Evolutionary conservation across 176 grass and related monocot species (phyloP), one percentile per base, ranked within the genome.

Genomic region (Lolium multiflorum): DNA sequence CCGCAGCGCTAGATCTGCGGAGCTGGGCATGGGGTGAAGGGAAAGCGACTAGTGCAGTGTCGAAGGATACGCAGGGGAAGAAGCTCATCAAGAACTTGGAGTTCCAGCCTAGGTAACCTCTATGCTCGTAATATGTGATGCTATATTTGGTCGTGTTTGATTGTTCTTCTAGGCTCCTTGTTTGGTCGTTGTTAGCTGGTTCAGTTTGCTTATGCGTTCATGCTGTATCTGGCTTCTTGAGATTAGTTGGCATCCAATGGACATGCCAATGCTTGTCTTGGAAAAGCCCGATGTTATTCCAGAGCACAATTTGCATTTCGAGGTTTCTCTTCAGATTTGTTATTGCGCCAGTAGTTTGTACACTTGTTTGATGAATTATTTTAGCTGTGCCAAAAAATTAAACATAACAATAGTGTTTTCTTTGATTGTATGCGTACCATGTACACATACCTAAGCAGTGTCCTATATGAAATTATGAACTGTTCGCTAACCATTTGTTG

Each of bases 251-350:
- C 31, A 35, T 35, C 31, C 31, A 35, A 35, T 35, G 31, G 31
- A 35, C 31, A 95, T 94, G 39, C 94, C 94, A 74, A 94, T 99
- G 68, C 64, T 93, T 24, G 87, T 94, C 84, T 82, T 97, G 66
- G 94, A 99, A 87, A 99, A 94, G 78, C 76, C 77, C 85, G 91
- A 93, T 90, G 94, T 99, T 89, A 89, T 96, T 89, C 97, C 97
- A 5, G 97, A 99, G 87, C 90, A 97, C 88, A 99, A 97, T 83
- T 71, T 97, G 21, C 90, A 96, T 93, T 99, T 99, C 66, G 90
- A 99, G 97, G 97, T 99, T 71, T 76, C 39, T 70, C 12, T 16
- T 75, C 24, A 58, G 37, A 83, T 47, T 58, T 68, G 84, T 35
- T 84, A 26, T 17, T 21, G 11, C 3, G 5, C 22, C 6, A 52